A percentile compares a stretch with the other conserved stretches of the same genome.
phyloP scores from a whole-genome alignment of 78 protist species.

The Dictyostelium intermedium region DNA sequence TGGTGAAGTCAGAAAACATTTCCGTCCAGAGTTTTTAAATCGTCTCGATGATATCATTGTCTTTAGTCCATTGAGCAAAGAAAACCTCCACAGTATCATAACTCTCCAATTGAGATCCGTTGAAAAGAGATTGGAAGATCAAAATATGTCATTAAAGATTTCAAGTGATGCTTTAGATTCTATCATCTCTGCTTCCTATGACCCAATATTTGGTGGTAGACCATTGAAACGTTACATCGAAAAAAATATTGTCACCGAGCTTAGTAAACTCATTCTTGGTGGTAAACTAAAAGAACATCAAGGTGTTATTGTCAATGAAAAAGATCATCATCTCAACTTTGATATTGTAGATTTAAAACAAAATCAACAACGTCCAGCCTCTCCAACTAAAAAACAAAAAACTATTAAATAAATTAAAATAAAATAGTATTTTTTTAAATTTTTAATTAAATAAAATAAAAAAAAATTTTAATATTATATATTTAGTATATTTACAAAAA shows the following conservation, averaged over 20 bases:
- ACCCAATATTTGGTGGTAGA: slow-evolving; percentile 96
- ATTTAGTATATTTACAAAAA: too few relatives aligned
- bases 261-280: slow-evolving; percentile 77
- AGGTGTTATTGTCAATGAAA: background rate
- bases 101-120: slow-evolving; percentile 76
- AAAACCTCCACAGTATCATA: slow-evolving; percentile 74
- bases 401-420: background rate
- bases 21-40: slow-evolving; percentile 98
- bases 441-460: too few relatives aligned
- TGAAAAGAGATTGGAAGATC: slow-evolving; percentile 84
- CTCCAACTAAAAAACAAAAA: slow-evolving; percentile 36
- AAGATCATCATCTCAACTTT: background rate
- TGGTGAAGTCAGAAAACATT: slow-evolving; percentile 81
- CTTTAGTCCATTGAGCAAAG: slow-evolving; percentile 85
- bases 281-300: slow-evolving; percentile 70
- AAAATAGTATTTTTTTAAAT: background rate
- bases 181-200: slow-evolving; percentile 81
- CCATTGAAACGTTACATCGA: slow-evolving; percentile 95
- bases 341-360: background rate
- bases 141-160: slow-evolving; percentile 72
- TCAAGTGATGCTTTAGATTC: slow-evolving; percentile 53
- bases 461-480: too few relatives aligned
- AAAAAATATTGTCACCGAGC: slow-evolving; percentile 88
- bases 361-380: background rate
- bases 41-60: slow-evolving; percentile 97